Conservation (phyloP, 257 asterid genomes). For the Craterostigma plantagineum region DNA sequence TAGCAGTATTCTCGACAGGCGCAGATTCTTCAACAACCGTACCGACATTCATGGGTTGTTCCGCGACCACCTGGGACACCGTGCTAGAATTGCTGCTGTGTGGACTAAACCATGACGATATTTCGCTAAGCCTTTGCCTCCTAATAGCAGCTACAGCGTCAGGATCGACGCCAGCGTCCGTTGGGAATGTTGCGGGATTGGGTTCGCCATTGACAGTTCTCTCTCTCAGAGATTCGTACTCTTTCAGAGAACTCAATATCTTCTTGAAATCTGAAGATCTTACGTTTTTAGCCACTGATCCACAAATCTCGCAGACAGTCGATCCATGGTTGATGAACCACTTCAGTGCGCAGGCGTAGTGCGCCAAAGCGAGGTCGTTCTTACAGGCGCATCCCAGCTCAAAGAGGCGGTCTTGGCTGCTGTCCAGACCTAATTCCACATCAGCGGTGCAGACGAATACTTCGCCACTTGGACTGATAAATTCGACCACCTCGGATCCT, state of each 20-base stretch:
- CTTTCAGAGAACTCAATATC: slow-evolving; percentile 50
- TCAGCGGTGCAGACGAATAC: slow-evolving; percentile 63
- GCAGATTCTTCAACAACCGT: slow-evolving; percentile 32
- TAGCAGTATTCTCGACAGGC: slow-evolving; percentile 44
- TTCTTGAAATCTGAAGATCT: slow-evolving; percentile 43
- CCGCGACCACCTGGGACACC: slow-evolving; percentile 36
- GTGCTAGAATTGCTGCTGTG: slow-evolving; percentile 25
- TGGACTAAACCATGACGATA: slow-evolving; percentile 75
- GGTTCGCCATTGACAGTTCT: slow-evolving; percentile 66
- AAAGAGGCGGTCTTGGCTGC: slow-evolving; percentile 35
- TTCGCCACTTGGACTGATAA: slow-evolving; percentile 76
- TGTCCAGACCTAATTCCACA: slow-evolving; percentile 46
- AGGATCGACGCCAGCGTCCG: slow-evolving; percentile 52
- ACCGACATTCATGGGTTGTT: slow-evolving; percentile 35
- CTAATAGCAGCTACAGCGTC: slow-evolving; percentile 92
- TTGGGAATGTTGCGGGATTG: slow-evolving; percentile 28
- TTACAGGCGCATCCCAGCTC: slow-evolving; percentile 92
- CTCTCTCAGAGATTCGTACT: slow-evolving; percentile 50
- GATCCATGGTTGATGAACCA: slow-evolving; percentile 95
- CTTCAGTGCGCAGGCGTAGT: slow-evolving; percentile 82
- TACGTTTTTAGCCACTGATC: slow-evolving; percentile 39
- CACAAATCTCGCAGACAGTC: slow-evolving; percentile 75
- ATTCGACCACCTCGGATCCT: slow-evolving; percentile 51
- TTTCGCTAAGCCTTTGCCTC: slow-evolving; percentile 79
- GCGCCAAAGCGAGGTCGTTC: slow-evolving; percentile 73